A percentile compares a stretch with the other conserved stretches of the same genome.
Evolutionary conservation across 176 grass and related monocot species (phyloP).

Genomic region (Areca catechu): DNA sequence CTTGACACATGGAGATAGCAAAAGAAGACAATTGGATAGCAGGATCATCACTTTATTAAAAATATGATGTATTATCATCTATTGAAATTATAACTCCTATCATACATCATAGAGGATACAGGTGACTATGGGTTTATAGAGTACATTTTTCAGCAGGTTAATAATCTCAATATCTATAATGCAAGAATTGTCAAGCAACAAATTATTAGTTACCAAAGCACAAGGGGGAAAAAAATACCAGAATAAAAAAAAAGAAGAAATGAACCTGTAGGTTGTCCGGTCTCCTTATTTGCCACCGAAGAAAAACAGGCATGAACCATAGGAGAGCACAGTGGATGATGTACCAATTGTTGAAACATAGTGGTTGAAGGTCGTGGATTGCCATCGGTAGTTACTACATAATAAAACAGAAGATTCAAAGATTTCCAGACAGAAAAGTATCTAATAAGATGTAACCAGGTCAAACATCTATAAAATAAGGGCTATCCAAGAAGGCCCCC

Average conservation of each 20-base stretch:
- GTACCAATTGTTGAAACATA: conserved; percentile 21
- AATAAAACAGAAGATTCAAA: conserved; percentile 12
- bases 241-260: conserved; percentile 6
- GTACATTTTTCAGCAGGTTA: no score
- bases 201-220: conserved; percentile 5
- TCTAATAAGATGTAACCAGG: conserved; percentile 5
- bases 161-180: background rate
- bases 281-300: conserved; percentile 47
- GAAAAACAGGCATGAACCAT: conserved; percentile 33
- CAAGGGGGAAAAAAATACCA: background rate
- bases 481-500: no score
- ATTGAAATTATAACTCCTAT: no score
- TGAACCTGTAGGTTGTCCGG: conserved; percentile 46
- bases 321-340: conserved; percentile 24
- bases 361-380: conserved; percentile 15
- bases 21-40: no score
- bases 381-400: conserved; percentile 30
- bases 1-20: no score
- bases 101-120: no score
- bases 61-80: no score
- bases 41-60: no score
- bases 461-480: no score
- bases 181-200: background rate
- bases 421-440: background rate
- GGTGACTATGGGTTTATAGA: no score